phyloP scores from a whole-genome alignment of 2,329 filamentous ascomycete species.

The Clathrospora elynae region DNA sequence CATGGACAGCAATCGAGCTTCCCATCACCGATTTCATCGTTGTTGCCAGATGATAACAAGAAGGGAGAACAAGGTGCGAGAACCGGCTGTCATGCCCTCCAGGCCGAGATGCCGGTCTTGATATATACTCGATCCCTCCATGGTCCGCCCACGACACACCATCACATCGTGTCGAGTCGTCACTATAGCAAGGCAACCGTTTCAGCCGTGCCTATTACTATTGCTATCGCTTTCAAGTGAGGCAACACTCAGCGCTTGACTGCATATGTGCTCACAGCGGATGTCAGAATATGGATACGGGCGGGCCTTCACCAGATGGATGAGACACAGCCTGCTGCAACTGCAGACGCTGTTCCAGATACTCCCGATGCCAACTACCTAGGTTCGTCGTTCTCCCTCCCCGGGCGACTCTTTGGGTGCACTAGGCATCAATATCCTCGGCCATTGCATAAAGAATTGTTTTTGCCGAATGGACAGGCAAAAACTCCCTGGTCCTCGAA shows the following conservation, averaged over 20 bases:
- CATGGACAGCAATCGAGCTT: no score
- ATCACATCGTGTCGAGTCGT: conserved; percentile 13
- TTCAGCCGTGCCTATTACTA: conserved; percentile 22
- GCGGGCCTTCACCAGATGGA: no score
- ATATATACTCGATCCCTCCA: conserved; percentile 18
- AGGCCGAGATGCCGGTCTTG: conserved; percentile 4
- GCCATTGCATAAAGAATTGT: no score
- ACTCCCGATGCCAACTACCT: no score
- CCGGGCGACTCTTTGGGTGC: no score
- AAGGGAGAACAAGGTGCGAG: background rate
- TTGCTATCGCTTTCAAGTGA: conserved; percentile 9
- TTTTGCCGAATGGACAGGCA: no score
- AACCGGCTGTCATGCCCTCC: background rate
- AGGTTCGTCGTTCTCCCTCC: no score
- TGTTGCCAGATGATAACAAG: background rate
- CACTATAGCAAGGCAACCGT: conserved; percentile 26
- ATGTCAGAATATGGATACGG: no score
- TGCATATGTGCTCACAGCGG: conserved; percentile 4
- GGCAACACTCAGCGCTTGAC: conserved; percentile 32
- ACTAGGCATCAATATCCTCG: no score
- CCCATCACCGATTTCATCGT: background rate
- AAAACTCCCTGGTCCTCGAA: no score
- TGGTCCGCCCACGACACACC: conserved; percentile 11
- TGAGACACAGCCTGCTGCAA: no score
- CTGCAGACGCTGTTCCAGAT: no score